Evolutionary conservation across 305 asterid species (phyloP).

Genomic region (Petunia hybrid): DNA sequence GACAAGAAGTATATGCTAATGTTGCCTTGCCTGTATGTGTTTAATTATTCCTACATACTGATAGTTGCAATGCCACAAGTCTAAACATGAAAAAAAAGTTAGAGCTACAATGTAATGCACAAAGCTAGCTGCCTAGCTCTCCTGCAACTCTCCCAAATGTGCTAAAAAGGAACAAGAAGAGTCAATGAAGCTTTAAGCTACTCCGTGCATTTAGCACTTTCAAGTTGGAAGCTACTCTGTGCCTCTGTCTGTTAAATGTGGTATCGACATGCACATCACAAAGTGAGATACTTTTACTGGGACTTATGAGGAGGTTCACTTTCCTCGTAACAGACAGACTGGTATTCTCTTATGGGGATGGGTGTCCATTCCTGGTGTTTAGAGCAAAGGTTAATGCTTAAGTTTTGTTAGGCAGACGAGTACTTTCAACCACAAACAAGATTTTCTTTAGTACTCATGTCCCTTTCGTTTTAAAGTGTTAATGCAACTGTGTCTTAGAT

Average conservation of each 20-base stretch:
- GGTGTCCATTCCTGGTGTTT: constrained; percentile 23
- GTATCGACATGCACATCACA: not conserved
- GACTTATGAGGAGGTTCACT: constrained; percentile 23
- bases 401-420: constrained; percentile 1
- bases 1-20: not conserved
- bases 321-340: constrained; percentile 1
- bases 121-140: not conserved
- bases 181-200: not conserved
- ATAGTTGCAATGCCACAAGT: constrained; percentile 9
- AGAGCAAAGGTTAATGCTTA: constrained; percentile 1
- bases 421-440: constrained; percentile 5
- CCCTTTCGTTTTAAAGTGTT: constrained; percentile 31
- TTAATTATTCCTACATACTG: not conserved
- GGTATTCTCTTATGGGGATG: constrained; percentile 9
- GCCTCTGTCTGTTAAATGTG: not conserved
- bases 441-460: constrained; percentile 15
- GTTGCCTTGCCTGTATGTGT: not conserved
- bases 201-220: constrained; percentile 23
- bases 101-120: not conserved
- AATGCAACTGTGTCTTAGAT: constrained; percentile 36
- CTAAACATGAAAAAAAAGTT: constrained; percentile 10
- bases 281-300: constrained; percentile 4
- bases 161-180: not conserved
- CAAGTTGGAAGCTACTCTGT: constrained; percentile 11
- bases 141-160: constrained; percentile 1